Evolutionary conservation across 192 early-diverging fungal species (phyloP).

Genomic region (Gamsiella multidivaricata): DNA sequence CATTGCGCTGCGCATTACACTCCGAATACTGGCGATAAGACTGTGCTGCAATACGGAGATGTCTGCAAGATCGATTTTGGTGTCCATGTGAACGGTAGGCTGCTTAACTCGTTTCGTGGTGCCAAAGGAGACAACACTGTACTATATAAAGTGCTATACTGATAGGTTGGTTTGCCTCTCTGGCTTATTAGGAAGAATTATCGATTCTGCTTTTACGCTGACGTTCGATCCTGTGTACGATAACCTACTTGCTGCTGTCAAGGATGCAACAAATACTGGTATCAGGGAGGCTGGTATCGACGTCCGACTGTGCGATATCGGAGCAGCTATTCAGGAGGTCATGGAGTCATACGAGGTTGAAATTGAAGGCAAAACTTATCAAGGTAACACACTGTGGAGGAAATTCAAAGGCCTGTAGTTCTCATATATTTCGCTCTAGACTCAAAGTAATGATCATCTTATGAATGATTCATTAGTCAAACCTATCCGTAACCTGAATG

Average conservation of each 20-base stretch:
- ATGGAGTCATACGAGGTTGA: conserved; percentile 99
- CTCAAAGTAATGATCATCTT: neutral
- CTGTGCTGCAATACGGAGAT: conserved; percentile 87
- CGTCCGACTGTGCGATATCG: conserved; percentile 93
- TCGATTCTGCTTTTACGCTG: conserved; percentile 95
- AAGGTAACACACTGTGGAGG: conserved; percentile 54
- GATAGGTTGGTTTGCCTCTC: neutral
- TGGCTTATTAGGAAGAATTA: conserved; percentile 74
- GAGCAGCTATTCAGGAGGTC: conserved; percentile 95
- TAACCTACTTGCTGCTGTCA: conserved; percentile 85
- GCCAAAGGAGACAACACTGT: no score
- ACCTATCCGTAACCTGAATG: conserved; percentile 95
- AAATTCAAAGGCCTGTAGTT: neutral
- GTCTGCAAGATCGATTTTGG: conserved; percentile 99
- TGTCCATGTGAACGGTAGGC: conserved; percentile 85
- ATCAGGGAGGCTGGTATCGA: conserved; percentile 97
- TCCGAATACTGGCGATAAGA: conserved; percentile 96
- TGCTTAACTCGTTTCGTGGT: neutral
- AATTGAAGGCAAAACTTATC: conserved; percentile 91
- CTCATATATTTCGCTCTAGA: no score
- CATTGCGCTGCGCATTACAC: conserved; percentile 98
- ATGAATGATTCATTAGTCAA: conserved; percentile 67
- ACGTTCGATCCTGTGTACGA: conserved; percentile 94
- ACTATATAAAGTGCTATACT: no score
- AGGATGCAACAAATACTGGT: conserved; percentile 97